Conservation (phyloP, 75 land plant species). For the Pinus albicaulis region DNA sequence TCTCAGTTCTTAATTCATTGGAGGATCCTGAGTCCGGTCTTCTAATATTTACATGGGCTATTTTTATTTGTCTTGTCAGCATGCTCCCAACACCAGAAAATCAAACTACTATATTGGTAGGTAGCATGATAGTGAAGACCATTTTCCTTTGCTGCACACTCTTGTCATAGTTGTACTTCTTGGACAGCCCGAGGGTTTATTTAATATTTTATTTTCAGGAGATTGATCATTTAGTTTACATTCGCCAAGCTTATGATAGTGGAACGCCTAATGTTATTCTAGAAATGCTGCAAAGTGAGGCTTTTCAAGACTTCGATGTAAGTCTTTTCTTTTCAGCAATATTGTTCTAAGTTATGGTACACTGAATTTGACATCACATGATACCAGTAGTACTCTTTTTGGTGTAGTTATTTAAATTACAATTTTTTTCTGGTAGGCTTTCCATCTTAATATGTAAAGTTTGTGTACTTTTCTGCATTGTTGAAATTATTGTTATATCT, state of each 20-base stretch:
- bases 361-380: not conserved
- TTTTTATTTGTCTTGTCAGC: slow-evolving; percentile 67
- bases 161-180: not conserved
- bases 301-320: slow-evolving; percentile 68
- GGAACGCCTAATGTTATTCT: slow-evolving; percentile 53
- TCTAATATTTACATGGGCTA: slow-evolving; percentile 85
- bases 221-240: slow-evolving; percentile 80
- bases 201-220: slow-evolving; percentile 52
- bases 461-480: not conserved
- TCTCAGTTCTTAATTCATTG: slow-evolving; percentile 50
- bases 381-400: not conserved
- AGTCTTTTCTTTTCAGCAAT: not conserved
- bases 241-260: slow-evolving; percentile 74
- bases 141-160: not conserved
- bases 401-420: not conserved
- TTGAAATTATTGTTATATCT: not conserved
- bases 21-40: slow-evolving; percentile 71
- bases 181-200: not conserved
- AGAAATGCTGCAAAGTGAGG: slow-evolving; percentile 58
- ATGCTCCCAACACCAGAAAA: slow-evolving; percentile 67
- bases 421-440: not conserved
- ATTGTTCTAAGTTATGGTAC: not conserved
- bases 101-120: slow-evolving; percentile 41
- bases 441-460: not conserved
- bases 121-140: not conserved